Evolutionary conservation across 2,329 filamentous ascomycete species (phyloP), one percentile per base, ranked within the genome.

Genomic region (Huntiella bhutanensis): DNA sequence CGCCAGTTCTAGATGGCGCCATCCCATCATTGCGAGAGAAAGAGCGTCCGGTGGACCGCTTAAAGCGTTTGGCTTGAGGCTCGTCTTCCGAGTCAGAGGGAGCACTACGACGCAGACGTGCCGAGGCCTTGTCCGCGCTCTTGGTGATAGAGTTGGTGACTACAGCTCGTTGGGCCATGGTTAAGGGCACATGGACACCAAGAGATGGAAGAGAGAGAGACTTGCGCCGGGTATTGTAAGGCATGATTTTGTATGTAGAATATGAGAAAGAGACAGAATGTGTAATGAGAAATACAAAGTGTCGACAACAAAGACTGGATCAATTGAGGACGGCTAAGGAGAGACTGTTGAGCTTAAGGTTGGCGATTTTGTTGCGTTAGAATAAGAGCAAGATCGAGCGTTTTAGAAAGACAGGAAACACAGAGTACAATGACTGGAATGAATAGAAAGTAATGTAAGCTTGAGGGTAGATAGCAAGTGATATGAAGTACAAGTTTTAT

Each of bases 181-280:
- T 68, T 56, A 80, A 74, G 53, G 82, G 79, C 53, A 95, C 70
- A 57, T 91, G 83, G 56, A 96, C 94, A 60, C 91, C 91, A 57
- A 96, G 73, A 54, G 86, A 92, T 51, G 85, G 82, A 58, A 96
- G 70, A 52, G 87, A 95, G 54, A 98, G 69, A 59, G 86, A 94
- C 70, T 96, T 96, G 64, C 87, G 80, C 65, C 88, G 82, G 55
- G 88, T 96, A 64, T 95, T 94, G 71, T 95, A 95, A 59, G 81
- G 82, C 85, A 94, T 94, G 2, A 28, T 28, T 28, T 28, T 6
- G 22, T 28, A 28, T 28, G 22, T 28, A 51, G 43, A 54, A 53
- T 43, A 13, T 13, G 38, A 11, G 33, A 11, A 33, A 17, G 12
- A 22, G 39, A 15, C 11, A 39, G 34, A 40, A 13, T 41, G 13